Conservation (phyloP, 1,139 yeast genomes). For the Blastobotrys persicus region DNA sequence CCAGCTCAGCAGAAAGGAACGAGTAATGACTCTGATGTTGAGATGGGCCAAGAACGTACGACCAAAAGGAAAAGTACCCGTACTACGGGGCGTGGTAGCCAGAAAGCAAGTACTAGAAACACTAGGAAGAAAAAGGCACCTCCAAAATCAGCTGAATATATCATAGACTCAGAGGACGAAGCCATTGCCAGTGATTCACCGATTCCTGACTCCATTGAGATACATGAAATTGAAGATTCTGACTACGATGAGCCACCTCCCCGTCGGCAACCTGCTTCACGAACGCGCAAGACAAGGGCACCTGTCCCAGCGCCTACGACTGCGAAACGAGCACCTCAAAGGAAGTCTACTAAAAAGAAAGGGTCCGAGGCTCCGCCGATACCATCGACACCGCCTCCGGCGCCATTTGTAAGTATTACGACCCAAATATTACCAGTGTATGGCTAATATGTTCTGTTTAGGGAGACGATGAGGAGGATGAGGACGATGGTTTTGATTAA, state of each 20-base stretch:
- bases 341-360: conserved; percentile 1
- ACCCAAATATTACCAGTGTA: not conserved
- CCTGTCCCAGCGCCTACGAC: conserved; percentile 1
- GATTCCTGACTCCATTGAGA: conserved; percentile 3
- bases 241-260: not conserved
- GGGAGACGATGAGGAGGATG: conserved; percentile 16
- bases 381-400: not conserved
- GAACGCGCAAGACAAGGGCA: no score
- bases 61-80: conserved; percentile 5
- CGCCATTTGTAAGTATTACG: not conserved
- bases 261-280: not conserved
- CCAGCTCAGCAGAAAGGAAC: not conserved
- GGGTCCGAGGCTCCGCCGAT: conserved; percentile 1
- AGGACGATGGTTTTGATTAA: conserved; percentile 22
- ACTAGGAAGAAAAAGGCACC: conserved; percentile 9
- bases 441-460: not conserved
- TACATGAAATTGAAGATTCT: conserved; percentile 1
- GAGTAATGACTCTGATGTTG: conserved; percentile 7
- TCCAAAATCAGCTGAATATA: conserved; percentile 9
- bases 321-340: conserved; percentile 4
- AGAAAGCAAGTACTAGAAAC: conserved; percentile 6
- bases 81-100: conserved; percentile 4
- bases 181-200: conserved; percentile 2
- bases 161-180: conserved; percentile 10
- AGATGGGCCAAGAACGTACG: conserved; percentile 6